Conservation (phyloP, 2,329 filamentous ascomycete genomes). For the Coniochaeta sp. region DNA sequence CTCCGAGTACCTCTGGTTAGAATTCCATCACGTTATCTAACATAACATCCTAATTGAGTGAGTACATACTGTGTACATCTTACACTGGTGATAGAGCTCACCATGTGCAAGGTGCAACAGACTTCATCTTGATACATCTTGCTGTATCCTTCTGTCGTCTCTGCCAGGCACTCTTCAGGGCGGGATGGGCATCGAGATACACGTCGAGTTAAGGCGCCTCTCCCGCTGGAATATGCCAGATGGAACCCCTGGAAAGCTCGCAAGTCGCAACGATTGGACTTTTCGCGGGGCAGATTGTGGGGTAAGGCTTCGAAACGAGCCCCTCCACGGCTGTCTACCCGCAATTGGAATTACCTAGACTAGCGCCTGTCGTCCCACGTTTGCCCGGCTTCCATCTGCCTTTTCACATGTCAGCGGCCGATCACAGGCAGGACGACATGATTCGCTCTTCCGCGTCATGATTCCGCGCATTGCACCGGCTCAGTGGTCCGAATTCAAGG, state of each 20-base stretch:
- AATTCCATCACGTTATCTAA: too few species aligned
- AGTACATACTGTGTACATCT: too few species aligned
- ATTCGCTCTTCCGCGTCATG: neutral
- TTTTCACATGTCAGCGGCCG: neutral
- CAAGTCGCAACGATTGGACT: neutral
- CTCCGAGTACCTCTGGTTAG: too few species aligned
- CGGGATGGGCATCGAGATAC: neutral
- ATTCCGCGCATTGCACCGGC: neutral
- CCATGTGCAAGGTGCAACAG: too few species aligned
- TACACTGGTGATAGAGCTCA: too few species aligned
- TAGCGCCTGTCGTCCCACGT: neutral
- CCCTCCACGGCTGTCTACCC: neutral
- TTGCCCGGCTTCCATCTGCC: neutral
- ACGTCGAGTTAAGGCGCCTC: neutral
- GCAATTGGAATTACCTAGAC: neutral
- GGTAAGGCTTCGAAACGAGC: neutral
- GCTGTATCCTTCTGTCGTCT: too few species aligned
- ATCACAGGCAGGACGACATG: neutral
- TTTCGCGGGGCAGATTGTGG: neutral
- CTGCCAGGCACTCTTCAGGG: neutral
- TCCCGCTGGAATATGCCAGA: neutral
- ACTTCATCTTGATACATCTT: too few species aligned
- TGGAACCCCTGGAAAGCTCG: neutral
- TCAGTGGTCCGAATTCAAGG: neutral
- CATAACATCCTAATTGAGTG: too few species aligned